Percentiles rank a stretch among this genome's conserved stretches.
phyloP scores from a whole-genome alignment of 2,329 filamentous ascomycete species.

The Aspergillus felis region DNA sequence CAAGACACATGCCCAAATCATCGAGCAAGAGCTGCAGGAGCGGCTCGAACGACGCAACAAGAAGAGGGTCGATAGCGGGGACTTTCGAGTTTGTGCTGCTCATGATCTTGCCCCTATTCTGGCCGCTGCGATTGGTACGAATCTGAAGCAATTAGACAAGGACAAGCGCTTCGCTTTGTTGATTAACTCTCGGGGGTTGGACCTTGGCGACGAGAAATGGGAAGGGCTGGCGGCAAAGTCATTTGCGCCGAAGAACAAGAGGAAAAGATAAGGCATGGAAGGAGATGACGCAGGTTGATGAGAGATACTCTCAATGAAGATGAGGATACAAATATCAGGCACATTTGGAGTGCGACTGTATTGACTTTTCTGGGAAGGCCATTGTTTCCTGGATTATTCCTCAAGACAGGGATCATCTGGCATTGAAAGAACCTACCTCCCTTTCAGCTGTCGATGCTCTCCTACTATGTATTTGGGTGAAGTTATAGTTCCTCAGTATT shows the following conservation, averaged over 20 bases:
- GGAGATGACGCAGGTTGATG: not conserved
- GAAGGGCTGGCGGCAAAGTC: constrained; percentile 1
- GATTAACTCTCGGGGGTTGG: constrained; percentile 6
- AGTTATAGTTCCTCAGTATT: too few relatives aligned
- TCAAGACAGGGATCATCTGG: too few relatives aligned
- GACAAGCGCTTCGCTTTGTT: constrained; percentile 16
- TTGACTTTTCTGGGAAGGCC: too few relatives aligned
- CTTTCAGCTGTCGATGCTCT: too few relatives aligned
- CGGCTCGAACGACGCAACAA: constrained; percentile 18
- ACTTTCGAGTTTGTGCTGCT: constrained; percentile 33
- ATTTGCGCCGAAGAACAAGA: constrained; percentile 2
- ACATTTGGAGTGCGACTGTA: too few relatives aligned
- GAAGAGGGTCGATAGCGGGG: constrained; percentile 24
- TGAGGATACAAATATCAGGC: too few relatives aligned
- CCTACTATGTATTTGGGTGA: too few relatives aligned
- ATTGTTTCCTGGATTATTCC: too few relatives aligned
- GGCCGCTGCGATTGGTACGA: constrained; percentile 24
- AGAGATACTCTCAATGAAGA: not conserved
- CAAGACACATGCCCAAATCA: constrained; percentile 14
- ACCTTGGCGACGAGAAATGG: not conserved
- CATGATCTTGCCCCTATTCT: constrained; percentile 31
- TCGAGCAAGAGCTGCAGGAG: constrained; percentile 5
- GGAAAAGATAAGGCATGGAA: not conserved
- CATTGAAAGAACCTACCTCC: too few relatives aligned
- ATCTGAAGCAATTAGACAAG: constrained; percentile 23